Base-by-base conservation (phyloP, 1,284 basidiomycete species). In the Cutaneotrichosporon sp. region DNA sequence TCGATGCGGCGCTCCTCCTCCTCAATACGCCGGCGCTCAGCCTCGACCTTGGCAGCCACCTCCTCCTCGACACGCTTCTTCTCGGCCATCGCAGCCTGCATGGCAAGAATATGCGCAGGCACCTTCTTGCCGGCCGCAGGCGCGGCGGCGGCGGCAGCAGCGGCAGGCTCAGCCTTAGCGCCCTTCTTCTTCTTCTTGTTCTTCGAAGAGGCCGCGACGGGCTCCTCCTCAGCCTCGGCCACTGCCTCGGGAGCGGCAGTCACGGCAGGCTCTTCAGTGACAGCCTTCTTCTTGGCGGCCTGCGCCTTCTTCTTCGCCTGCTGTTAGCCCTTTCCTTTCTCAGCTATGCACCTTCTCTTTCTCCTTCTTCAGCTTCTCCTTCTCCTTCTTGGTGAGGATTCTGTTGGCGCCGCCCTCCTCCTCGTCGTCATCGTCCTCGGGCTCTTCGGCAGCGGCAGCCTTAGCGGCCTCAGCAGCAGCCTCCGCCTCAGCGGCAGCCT, bases 261-360 rank as follows among this genome's bases (percentile, higher is more conserved):
- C 16, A 62, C 22, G 22, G 60, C 56, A 21, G 58, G 53, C 11
- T 68, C 69, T 34, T 72, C 73, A 21, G 69, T 70, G 13, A 57
- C 63, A 31, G 74, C 84, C 80, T 93, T 94, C 82, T 94, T 96
- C 10, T 89, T 89, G 42, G 89, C 91, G 18, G 89, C 89, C 79
- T 94, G 91, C 11, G 90, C 91, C 79, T 96, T 96, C 84, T 96
- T 97, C 85, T 94, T 96, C 0, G 91, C 92, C 91, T 94, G 5
- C 56, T 46, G 34, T 47, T 22, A 64, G 53, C 26, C 46, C 6
- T 13, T 10, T 42, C 53, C 56, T 60, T 32, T 16, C 31, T 61
- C 52, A 31, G 21, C 36, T 9, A 68, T 76, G 40, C 58, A 88
- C 91, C 88, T 95, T 95, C 82, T 96, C 92, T 64, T 87, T 86